Base-by-base conservation (phyloP, 345 rosid species). In the Dipteronia dyeriana region DNA sequence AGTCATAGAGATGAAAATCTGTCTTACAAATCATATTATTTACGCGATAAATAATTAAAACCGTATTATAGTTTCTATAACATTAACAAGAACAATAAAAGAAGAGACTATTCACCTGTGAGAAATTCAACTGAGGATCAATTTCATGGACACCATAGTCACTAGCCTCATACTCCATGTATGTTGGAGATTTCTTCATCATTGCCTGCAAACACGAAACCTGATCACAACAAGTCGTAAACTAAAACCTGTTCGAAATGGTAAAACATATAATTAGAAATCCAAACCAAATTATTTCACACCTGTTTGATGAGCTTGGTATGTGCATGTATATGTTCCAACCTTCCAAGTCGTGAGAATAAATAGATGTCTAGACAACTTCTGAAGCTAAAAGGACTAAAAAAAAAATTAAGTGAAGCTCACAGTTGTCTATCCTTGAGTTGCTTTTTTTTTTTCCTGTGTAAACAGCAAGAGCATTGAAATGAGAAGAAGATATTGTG, bases 91-190 rank as follows among this genome's bases (percentile, higher is more conserved):
- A 59, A 39, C 38, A 26, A 65, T 57, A 43, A 13, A 67, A 17
- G 19, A 12, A 45, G 0, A 65, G 68, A 38, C 17, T 17, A 66
- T 51, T 78, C 79, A 89, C 92, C 94, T 26, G 82, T 74, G 81
- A 64, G 76, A 87, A 89, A 72, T 85, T 84, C 67, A 84, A 25
- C 25, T 80, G 85, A 25, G 84, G 87, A 83, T 89, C 92, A 76
- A 81, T 86, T 74, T 78, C 87, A 16, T 66, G 66, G 43, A 74
- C 85, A 51, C 78, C 84, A 74, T 73, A 80, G 57, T 86, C 90
- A 72, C 79, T 70, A n/a, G 82, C 20, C 66, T 83, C 89, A 57
- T 68, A 66, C 19, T 83, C 62, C 39, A 73, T 78, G 39, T 29
- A 23, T 0, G 39, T 61, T 2, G 82, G 73, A 78, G 83, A 79